A percentile compares a stretch with the other conserved stretches of the same genome.
Evolutionary conservation across 1,284 basidiomycete genomes (phyloP).

Genomic region (Pseudozyma flocculosa): DNA sequence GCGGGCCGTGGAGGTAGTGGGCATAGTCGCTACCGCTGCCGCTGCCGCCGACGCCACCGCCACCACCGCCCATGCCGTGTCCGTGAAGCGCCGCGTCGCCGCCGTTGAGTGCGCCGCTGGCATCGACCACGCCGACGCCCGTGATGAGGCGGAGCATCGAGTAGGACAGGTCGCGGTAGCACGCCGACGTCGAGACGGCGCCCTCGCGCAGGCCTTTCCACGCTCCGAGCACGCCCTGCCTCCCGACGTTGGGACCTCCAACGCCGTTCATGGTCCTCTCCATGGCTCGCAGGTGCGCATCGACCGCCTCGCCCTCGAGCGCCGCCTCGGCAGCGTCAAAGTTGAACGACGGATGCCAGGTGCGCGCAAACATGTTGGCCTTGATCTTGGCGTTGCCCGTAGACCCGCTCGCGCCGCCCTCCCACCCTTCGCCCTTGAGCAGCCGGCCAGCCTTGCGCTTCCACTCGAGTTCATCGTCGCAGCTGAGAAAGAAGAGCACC

Average conservation of each 20-base stretch:
- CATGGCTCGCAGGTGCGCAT: conserved; percentile 20
- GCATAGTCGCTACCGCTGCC: neutral
- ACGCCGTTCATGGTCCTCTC: conserved; percentile 39
- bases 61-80: too few species aligned
- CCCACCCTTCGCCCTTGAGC: conserved; percentile 6
- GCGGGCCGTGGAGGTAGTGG: conserved; percentile 57
- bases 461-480: conserved; percentile 31
- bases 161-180: conserved; percentile 41
- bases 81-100: conserved; percentile 72
- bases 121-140: conserved; percentile 23
- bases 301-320: conserved; percentile 25
- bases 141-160: conserved; percentile 39
- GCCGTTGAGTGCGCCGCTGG: conserved; percentile 6
- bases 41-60: conserved; percentile 29
- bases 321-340: conserved; percentile 62
- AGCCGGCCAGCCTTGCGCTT: conserved; percentile 7
- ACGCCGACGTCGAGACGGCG: conserved; percentile 13
- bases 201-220: conserved; percentile 22
- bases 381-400: neutral
- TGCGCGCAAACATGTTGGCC: conserved; percentile 68
- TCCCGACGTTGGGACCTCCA: conserved; percentile 21
- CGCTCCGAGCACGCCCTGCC: conserved; percentile 27
- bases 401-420: neutral
- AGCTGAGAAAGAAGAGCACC: conserved; percentile 71
- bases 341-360: conserved; percentile 81